Base-by-base conservation (phyloP, 1,284 basidiomycete species). In the Melampsora americana region DNA sequence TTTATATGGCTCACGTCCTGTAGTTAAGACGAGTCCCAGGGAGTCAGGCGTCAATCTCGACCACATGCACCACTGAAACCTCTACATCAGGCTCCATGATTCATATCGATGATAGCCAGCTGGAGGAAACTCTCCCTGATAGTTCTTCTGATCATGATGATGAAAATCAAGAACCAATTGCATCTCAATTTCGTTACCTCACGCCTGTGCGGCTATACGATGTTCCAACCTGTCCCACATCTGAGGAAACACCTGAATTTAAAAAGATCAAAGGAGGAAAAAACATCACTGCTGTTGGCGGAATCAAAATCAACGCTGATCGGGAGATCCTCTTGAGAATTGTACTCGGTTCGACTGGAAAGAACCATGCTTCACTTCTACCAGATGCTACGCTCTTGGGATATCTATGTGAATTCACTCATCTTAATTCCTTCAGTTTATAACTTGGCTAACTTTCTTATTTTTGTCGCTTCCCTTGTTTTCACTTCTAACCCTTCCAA, bases 201-300 rank as follows among this genome's bases (percentile, higher is more conserved):
- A 68, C 44, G 1, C 66, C 66, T 1, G 66, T 68, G 12, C 44
- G 66, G 35, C 20, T 68, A 18, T 68, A 68, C 18, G n/a, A 56
- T n/a, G 53, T 23, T 42, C 39, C 39, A 42, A 11, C 39, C 39
- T 42, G 39, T 1, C 11, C 39, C 11, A 12, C 39, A 42, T 5
- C 39, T 42, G 39, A 42, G 39, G 39, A 42, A 11, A 42, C 39
- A 42, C 39, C 39, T 42, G 39, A 7, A 12, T 56, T 30, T 48
- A 14, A 68, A 35, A 28, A 39, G 46, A 46, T 23, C 20, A 46
- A 12, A 23, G 35, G 46, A 2, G 16, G 66, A 50, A 56, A 48
- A 56, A 68, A 26, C 20, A 30, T 18, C 26, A 35, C n/a, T 16
- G 66, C 9, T 1, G 16, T 20, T 28, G 66, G 66, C 16, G 66